Percentiles rank a stretch among this genome's conserved stretches.
phyloP scores from a whole-genome alignment of 768 basidiomycete genomes.

The Calocybe cyanea region DNA sequence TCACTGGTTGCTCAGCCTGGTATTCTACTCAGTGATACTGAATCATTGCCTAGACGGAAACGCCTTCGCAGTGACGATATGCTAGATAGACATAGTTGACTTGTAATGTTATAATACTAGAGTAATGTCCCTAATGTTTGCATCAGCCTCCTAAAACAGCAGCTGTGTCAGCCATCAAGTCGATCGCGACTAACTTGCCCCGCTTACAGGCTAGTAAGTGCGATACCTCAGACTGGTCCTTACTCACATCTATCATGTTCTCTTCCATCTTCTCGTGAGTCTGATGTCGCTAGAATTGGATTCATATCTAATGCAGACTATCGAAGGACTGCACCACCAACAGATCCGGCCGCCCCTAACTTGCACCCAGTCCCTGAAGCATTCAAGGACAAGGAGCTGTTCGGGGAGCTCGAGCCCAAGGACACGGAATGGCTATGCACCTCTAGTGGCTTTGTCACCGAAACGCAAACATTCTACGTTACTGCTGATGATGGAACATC shows the following conservation, averaged over 20 bases:
- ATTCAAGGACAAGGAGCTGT: constrained; percentile 51
- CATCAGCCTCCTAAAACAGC: too few species aligned
- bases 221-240: too few species aligned
- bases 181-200: too few species aligned
- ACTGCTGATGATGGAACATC: constrained; percentile 71
- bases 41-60: constrained; percentile 21
- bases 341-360: constrained; percentile 69
- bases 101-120: too few species aligned
- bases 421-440: constrained; percentile 84
- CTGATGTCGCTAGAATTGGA: not conserved
- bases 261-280: constrained; percentile 78
- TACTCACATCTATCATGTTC: constrained; percentile 55
- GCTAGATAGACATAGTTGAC: too few species aligned
- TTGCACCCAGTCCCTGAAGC: constrained; percentile 78
- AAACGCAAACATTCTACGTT: constrained; percentile 88
- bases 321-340: constrained; percentile 49
- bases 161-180: too few species aligned
- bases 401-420: constrained; percentile 69
- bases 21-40: not conserved
- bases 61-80: constrained; percentile 21
- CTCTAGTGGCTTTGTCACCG: constrained; percentile 77
- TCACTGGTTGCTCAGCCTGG: not conserved
- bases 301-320: constrained; percentile 5
- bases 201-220: too few species aligned
- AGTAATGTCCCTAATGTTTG: too few species aligned